These are phyloP conservation scores for Henckelia pumila DNA, from an alignment of 257 asterid species.

Conservation along the genomic window DNA sequence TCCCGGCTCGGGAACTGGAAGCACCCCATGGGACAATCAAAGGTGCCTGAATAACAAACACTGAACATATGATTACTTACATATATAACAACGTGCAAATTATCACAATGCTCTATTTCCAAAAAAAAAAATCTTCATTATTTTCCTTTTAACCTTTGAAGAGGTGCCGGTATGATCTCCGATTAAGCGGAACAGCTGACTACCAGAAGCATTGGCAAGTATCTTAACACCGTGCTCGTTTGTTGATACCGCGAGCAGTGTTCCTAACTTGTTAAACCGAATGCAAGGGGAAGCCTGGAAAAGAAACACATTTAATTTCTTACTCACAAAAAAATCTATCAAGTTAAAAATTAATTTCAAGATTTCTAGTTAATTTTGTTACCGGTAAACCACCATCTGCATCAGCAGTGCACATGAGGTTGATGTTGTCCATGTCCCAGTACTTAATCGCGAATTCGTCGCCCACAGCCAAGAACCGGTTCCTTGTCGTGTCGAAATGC, in stretches of 20 bases:
- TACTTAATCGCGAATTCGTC: constrained; percentile 58
- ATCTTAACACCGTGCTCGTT: constrained; percentile 58
- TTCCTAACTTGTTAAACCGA: constrained; percentile 63
- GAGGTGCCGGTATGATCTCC: constrained; percentile 38
- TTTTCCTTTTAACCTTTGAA: constrained; percentile 40
- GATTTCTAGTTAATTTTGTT: constrained; percentile 20
- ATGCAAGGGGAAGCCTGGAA: constrained; percentile 66
- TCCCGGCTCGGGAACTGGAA: constrained; percentile 45
- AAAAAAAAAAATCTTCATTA: no score
- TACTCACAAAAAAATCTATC: not conserved
- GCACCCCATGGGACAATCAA: constrained; percentile 38
- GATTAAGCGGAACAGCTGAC: constrained; percentile 33
- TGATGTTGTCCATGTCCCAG: constrained; percentile 70
- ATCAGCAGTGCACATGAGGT: constrained; percentile 39
- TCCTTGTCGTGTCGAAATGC: constrained; percentile 63
- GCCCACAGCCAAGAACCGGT: constrained; percentile 67
- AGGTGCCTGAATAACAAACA: constrained; percentile 37
- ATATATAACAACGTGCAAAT: no score
- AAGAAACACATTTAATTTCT: constrained; percentile 17
- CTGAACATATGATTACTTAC: not conserved
- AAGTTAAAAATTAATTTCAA: constrained; percentile 18
- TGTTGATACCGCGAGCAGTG: constrained; percentile 63
- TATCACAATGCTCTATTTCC: no score
- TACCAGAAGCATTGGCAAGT: constrained; percentile 55
- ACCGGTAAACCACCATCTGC: constrained; percentile 73